phyloP scores from a whole-genome alignment of 2,329 filamentous ascomycete species.

The Xylariaceae sp. region DNA sequence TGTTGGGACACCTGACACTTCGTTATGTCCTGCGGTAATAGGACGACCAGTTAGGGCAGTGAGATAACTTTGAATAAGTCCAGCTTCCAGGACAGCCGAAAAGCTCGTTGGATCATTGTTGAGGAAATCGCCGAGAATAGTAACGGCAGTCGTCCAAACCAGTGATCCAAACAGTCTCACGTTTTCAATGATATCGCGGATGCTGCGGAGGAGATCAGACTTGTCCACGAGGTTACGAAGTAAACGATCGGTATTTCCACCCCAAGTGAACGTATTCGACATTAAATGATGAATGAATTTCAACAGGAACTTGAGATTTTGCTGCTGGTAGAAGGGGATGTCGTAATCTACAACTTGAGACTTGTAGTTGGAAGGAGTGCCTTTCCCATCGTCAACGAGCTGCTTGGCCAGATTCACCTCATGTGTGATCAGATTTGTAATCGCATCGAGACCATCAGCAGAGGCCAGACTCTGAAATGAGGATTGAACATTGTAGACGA shows the following conservation, averaged over 20 bases:
- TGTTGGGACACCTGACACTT: constrained; percentile 30
- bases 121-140: constrained; percentile 90
- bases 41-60: constrained; percentile 65
- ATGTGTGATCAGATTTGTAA: constrained; percentile 78
- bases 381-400: constrained; percentile 61
- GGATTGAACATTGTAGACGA: constrained; percentile 79
- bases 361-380: constrained; percentile 63
- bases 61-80: constrained; percentile 79
- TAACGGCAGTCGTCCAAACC: constrained; percentile 92
- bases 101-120: constrained; percentile 99
- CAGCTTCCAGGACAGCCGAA: constrained; percentile 89
- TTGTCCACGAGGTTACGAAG: constrained; percentile 93
- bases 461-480: constrained; percentile 79
- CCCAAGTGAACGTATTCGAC: constrained; percentile 62
- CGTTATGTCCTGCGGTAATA: constrained; percentile 36
- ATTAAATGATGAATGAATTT: constrained; percentile 97
- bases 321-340: constrained; percentile 88
- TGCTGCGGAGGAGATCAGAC: constrained; percentile 70
- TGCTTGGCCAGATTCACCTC: constrained; percentile 68
- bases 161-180: constrained; percentile 78
- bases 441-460: constrained; percentile 79
- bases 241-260: constrained; percentile 82
- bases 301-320: constrained; percentile 87
- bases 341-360: constrained; percentile 87
- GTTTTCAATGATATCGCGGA: constrained; percentile 78